Evolutionary conservation across 2,329 filamentous ascomycete genomes (phyloP).

Genomic region (Aquanectria penicillioides): DNA sequence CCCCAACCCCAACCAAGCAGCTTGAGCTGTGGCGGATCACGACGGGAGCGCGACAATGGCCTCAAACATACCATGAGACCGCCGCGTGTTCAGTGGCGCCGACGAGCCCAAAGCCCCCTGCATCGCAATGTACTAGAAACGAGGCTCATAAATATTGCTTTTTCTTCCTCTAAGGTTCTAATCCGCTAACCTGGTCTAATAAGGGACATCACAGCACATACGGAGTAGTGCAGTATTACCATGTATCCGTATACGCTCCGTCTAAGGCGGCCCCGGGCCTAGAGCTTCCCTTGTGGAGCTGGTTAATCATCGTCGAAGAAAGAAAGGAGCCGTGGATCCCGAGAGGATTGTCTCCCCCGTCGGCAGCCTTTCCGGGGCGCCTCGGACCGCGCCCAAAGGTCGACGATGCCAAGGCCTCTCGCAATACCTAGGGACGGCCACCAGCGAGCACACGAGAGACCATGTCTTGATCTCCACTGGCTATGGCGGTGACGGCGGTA

Average conservation of each 20-base stretch:
- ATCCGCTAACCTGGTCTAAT: constrained; percentile 3
- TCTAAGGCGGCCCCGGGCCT: neutral
- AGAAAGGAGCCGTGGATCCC: constrained; percentile 4
- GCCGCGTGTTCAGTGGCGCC: constrained; percentile 1
- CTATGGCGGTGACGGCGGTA: constrained; percentile 12
- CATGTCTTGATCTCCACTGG: constrained; percentile 13
- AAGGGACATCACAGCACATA: too few species aligned
- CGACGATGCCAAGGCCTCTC: constrained; percentile 6
- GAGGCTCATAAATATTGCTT: constrained; percentile 13
- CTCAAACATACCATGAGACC: constrained; percentile 9
- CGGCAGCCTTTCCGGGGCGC: neutral
- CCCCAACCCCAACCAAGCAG: too few species aligned
- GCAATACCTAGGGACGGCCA: too few species aligned
- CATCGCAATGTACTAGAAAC: neutral
- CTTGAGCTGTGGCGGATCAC: too few species aligned
- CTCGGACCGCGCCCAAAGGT: constrained; percentile 6
- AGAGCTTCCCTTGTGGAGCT: neutral
- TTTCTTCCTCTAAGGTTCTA: constrained; percentile 1
- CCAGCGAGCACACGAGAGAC: neutral
- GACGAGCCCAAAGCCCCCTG: neutral
- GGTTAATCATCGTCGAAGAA: constrained; percentile 5
- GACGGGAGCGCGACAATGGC: constrained; percentile 6
- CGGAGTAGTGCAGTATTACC: too few species aligned
- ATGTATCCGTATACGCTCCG: too few species aligned
- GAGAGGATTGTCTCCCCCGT: neutral